phyloP scores from a whole-genome alignment of 148 eudicot genomes.

The Talinum fruticosum region DNA sequence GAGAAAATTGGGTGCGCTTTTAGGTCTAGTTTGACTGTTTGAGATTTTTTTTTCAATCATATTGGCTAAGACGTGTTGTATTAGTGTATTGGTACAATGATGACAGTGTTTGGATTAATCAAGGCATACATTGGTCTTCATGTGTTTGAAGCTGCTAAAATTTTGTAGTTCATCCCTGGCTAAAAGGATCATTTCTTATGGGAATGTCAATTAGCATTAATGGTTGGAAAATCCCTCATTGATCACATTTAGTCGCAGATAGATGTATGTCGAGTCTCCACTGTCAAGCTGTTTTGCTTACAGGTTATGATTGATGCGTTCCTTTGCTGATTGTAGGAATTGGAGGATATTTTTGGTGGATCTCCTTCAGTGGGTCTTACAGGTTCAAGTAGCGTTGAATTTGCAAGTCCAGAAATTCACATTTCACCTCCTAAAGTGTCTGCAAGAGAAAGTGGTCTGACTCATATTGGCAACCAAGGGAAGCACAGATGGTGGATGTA shows the following conservation, averaged over 20 bases:
- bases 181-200: neutral
- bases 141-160: neutral
- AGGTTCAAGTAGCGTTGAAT: constrained; percentile 36
- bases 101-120: neutral
- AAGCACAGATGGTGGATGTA: constrained; percentile 95
- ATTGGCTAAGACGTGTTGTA: too few species aligned
- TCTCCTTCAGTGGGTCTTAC: constrained; percentile 49
- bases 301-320: neutral
- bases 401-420: constrained; percentile 33
- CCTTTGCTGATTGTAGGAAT: constrained; percentile 46
- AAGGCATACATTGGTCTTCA: neutral
- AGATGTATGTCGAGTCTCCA: neutral
- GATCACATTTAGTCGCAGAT: neutral
- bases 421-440: constrained; percentile 22
- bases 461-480: constrained; percentile 69
- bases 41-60: too few species aligned
- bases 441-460: constrained; percentile 31
- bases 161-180: neutral
- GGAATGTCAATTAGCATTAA: neutral
- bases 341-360: constrained; percentile 78
- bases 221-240: neutral
- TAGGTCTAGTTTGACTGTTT: too few species aligned
- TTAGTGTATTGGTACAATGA: neutral
- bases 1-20: neutral
- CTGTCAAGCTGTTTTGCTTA: neutral